These are phyloP conservation scores for Auxenochlorella protothecoides DNA, from an alignment of 139 green algal genomes.

Conservation along the genomic window DNA sequence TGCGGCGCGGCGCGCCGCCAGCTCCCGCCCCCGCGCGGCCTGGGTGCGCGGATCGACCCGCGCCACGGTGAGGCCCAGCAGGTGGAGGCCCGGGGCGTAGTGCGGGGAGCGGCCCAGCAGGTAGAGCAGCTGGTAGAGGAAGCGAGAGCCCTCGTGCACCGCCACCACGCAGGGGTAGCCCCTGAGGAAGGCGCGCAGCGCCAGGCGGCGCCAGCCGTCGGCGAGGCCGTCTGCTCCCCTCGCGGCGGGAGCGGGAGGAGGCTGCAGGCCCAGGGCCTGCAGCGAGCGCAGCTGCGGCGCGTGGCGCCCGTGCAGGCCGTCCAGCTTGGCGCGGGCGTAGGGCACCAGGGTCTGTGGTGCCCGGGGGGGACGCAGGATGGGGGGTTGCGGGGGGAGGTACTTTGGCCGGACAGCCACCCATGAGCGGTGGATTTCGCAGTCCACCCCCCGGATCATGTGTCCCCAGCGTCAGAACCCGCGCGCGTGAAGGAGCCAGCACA, in stretches of 20 bases:
- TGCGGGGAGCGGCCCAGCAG: constrained; percentile 41
- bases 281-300: not conserved
- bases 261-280: not conserved
- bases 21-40: constrained; percentile 17
- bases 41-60: constrained; percentile 45
- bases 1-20: not conserved
- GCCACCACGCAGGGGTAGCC: constrained; percentile 46
- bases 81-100: constrained; percentile 41
- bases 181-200: constrained; percentile 16
- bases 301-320: constrained; percentile 33
- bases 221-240: not conserved
- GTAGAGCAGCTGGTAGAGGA: constrained; percentile 66
- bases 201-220: not conserved
- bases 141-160: constrained; percentile 33
- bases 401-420: too few relatives aligned
- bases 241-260: not conserved
- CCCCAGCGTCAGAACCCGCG: too few relatives aligned
- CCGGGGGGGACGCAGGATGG: too few relatives aligned
- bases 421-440: too few relatives aligned
- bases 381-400: too few relatives aligned
- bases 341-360: constrained; percentile 49
- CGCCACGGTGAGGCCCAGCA: constrained; percentile 47
- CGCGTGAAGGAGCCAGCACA: not conserved
- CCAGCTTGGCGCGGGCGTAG: constrained; percentile 53
- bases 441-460: too few relatives aligned